Conservation (phyloP, 768 basidiomycete species). For the Hemileccinum rubropunctum region DNA sequence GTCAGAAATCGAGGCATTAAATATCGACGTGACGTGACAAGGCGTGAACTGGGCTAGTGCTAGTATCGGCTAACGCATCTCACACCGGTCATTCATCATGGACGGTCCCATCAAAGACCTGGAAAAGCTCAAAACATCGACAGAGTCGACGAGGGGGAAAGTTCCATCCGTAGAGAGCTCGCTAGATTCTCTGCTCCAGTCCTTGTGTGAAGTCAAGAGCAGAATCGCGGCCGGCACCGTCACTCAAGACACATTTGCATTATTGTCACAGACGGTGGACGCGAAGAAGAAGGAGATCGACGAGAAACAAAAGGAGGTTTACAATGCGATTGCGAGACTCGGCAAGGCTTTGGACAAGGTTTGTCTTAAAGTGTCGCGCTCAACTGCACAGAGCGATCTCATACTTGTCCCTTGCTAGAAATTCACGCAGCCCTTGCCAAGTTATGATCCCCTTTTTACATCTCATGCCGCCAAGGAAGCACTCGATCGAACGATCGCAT, state of each 20-base stretch:
- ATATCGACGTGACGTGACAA: conserved; percentile 22
- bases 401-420: conserved; percentile 40
- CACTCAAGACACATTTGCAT: conserved; percentile 46
- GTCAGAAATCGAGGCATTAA: conserved; percentile 66
- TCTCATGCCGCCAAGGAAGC: conserved; percentile 57
- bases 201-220: conserved; percentile 55
- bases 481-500: conserved; percentile 66
- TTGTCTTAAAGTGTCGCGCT: conserved; percentile 15
- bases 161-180: conserved; percentile 53
- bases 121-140: conserved; percentile 68
- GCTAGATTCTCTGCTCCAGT: conserved; percentile 60
- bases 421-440: conserved; percentile 58
- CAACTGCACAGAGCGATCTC: background rate
- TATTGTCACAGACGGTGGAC: conserved; percentile 60
- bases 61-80: background rate
- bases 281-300: conserved; percentile 80
- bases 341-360: conserved; percentile 94
- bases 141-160: conserved; percentile 51
- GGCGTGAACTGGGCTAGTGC: too few relatives aligned
- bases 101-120: conserved; percentile 77
- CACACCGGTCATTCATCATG: conserved; percentile 41
- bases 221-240: conserved; percentile 47
- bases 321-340: conserved; percentile 69
- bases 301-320: conserved; percentile 86
- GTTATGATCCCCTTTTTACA: conserved; percentile 64